A percentile compares a stretch with the other conserved stretches of the same genome.
phyloP scores from a whole-genome alignment of 2,329 filamentous ascomycete species.

The Thermomyces lanuginosus region DNA sequence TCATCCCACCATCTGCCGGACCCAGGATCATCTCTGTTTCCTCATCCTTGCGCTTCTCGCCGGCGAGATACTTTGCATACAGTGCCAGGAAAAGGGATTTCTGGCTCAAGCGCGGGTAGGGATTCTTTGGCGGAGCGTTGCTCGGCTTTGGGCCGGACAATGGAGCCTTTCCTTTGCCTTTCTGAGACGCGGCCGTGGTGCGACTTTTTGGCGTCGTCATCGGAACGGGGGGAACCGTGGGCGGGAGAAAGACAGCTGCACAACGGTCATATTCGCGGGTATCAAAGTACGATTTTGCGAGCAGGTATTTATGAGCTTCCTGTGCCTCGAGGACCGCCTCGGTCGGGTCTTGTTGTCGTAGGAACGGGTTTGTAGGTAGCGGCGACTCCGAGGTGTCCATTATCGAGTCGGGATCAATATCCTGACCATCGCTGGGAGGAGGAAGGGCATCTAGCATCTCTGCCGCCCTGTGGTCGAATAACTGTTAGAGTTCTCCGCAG shows the following conservation, averaged over 20 bases:
- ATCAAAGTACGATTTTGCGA: constrained; percentile 90
- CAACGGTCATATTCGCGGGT: constrained; percentile 91
- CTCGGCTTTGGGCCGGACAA: constrained; percentile 15
- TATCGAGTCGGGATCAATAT: constrained; percentile 42
- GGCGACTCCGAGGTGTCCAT: constrained; percentile 38
- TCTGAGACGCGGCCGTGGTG: constrained; percentile 29
- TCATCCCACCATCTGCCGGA: constrained; percentile 71
- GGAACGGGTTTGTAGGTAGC: constrained; percentile 35
- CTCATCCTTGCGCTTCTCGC: constrained; percentile 91
- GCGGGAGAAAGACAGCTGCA: constrained; percentile 73
- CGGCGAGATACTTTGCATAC: constrained; percentile 82
- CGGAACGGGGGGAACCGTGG: constrained; percentile 55
- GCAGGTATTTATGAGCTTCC: constrained; percentile 67
- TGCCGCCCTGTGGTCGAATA: constrained; percentile 82
- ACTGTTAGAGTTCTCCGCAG: constrained; percentile 8
- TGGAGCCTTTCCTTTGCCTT: constrained; percentile 45
- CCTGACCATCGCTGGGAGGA: constrained; percentile 39
- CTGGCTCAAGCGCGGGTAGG: constrained; percentile 51
- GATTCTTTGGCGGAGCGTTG: constrained; percentile 18
- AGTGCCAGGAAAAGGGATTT: constrained; percentile 82
- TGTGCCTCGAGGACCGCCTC: constrained; percentile 62
- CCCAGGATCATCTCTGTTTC: constrained; percentile 96
- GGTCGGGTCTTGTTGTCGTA: constrained; percentile 45
- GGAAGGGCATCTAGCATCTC: constrained; percentile 79
- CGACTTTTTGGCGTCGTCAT: constrained; percentile 28